Conservation (phyloP, 768 basidiomycete species). For the Pleurotus eryngii region DNA sequence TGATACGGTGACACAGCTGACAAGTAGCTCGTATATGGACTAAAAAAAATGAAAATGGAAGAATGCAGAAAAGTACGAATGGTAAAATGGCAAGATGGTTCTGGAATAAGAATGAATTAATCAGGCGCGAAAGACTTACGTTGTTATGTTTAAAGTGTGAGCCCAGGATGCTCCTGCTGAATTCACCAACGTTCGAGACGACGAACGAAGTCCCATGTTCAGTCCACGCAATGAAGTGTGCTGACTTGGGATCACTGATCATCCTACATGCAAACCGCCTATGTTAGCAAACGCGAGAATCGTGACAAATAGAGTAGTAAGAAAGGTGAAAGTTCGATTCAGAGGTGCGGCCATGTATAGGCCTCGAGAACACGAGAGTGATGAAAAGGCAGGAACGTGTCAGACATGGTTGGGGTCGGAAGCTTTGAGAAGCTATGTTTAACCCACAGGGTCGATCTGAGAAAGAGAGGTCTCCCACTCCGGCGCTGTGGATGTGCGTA, state of each 20-base stretch:
- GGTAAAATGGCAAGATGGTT: conserved; percentile 7
- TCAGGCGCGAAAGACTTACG: conserved; percentile 37
- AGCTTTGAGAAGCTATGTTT: too few species aligned
- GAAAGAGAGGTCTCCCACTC: too few species aligned
- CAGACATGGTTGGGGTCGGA: too few species aligned
- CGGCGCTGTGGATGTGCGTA: too few species aligned
- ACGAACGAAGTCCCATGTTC: conserved; percentile 82
- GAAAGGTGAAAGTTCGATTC: conserved; percentile 8
- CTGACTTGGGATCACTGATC: conserved; percentile 81
- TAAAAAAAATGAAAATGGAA: neutral
- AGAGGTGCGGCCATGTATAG: too few species aligned
- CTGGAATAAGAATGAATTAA: conserved; percentile 4
- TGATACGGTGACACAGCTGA: too few species aligned
- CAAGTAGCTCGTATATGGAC: too few species aligned
- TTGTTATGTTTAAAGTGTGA: conserved; percentile 92
- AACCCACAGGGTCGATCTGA: too few species aligned
- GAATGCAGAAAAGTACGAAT: neutral
- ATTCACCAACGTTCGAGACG: conserved; percentile 83
- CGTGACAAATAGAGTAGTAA: neutral
- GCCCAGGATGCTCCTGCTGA: conserved; percentile 79
- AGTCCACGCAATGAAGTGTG: conserved; percentile 81
- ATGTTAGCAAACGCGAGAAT: neutral
- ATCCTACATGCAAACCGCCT: conserved; percentile 46
- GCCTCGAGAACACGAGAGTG: too few species aligned
- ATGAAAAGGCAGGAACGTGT: too few species aligned